phyloP scores from a whole-genome alignment of 1,139 yeast genomes.

The Pichia cactophila region DNA sequence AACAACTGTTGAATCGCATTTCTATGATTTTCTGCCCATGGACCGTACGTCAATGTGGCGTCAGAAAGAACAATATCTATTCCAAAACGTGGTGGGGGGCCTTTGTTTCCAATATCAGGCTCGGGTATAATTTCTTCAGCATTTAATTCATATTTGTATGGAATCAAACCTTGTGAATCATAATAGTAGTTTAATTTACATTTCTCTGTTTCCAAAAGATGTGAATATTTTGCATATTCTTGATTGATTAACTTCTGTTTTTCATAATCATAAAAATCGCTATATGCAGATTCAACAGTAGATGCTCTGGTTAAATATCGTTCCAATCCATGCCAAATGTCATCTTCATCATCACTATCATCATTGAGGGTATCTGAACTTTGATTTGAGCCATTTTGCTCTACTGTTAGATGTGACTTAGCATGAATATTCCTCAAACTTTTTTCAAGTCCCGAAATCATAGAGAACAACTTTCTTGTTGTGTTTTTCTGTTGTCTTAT shows the following conservation, averaged over 20 bases:
- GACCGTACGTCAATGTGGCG: constrained; percentile 78
- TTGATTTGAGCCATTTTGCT: neutral
- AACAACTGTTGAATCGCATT: constrained; percentile 56
- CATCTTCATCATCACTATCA: constrained; percentile 10
- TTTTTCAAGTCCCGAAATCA: constrained; percentile 7
- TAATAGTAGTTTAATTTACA: constrained; percentile 53
- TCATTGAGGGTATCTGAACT: neutral
- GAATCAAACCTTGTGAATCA: constrained; percentile 64
- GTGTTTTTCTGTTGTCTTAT: constrained; percentile 2
- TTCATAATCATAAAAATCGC: constrained; percentile 7
- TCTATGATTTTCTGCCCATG: constrained; percentile 91
- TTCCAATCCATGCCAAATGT: constrained; percentile 30
- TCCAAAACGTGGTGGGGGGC: constrained; percentile 59
- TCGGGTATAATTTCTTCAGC: constrained; percentile 20
- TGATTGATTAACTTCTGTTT: constrained; percentile 23
- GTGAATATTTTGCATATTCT: constrained; percentile 82
- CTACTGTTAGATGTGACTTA: neutral
- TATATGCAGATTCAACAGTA: neutral
- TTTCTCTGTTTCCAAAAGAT: constrained; percentile 55
- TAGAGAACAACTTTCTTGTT: constrained; percentile 4
- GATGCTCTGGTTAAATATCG: constrained; percentile 21
- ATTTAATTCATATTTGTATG: constrained; percentile 19
- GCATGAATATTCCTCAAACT: constrained; percentile 2
- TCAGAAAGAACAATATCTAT: constrained; percentile 50
- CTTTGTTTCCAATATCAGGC: constrained; percentile 48